phyloP scores from a whole-genome alignment of 2,329 filamentous ascomycete genomes.

The Fusarium sp. region DNA sequence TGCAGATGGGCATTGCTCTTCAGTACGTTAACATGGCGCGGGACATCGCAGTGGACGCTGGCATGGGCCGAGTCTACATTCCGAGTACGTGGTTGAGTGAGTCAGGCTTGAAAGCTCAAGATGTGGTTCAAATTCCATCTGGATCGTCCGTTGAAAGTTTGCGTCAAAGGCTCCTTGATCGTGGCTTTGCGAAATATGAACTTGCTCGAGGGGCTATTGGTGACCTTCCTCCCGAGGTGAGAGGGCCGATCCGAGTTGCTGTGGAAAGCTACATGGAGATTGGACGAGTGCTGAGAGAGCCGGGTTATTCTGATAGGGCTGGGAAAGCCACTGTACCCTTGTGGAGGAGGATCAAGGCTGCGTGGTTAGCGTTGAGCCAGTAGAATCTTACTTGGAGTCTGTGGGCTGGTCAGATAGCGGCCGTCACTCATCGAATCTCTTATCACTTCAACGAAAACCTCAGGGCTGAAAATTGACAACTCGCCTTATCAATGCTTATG shows the following conservation, averaged over 20 bases:
- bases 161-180: slow-evolving; percentile 66
- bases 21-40: slow-evolving; percentile 83
- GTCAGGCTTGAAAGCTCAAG: slow-evolving; percentile 63
- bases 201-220: slow-evolving; percentile 68
- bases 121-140: slow-evolving; percentile 64
- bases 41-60: slow-evolving; percentile 76
- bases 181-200: slow-evolving; percentile 71
- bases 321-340: slow-evolving; percentile 59
- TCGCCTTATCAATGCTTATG: not conserved
- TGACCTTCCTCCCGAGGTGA: slow-evolving; percentile 68
- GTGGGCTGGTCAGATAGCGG: not conserved
- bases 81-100: slow-evolving; percentile 73
- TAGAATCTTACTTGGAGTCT: not conserved
- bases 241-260: slow-evolving; percentile 74
- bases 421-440: not conserved
- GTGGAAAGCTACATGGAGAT: slow-evolving; percentile 85
- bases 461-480: too few species aligned
- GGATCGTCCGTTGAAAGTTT: slow-evolving; percentile 56
- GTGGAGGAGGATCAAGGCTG: slow-evolving; percentile 63
- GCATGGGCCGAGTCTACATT: slow-evolving; percentile 75
- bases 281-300: slow-evolving; percentile 68
- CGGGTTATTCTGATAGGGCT: slow-evolving; percentile 53
- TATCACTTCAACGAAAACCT: too few species aligned
- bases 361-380: slow-evolving; percentile 64
- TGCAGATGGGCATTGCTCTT: slow-evolving; percentile 78